Conservation (phyloP, 805 yeast species). For the Yamadazyma endophytica region DNA sequence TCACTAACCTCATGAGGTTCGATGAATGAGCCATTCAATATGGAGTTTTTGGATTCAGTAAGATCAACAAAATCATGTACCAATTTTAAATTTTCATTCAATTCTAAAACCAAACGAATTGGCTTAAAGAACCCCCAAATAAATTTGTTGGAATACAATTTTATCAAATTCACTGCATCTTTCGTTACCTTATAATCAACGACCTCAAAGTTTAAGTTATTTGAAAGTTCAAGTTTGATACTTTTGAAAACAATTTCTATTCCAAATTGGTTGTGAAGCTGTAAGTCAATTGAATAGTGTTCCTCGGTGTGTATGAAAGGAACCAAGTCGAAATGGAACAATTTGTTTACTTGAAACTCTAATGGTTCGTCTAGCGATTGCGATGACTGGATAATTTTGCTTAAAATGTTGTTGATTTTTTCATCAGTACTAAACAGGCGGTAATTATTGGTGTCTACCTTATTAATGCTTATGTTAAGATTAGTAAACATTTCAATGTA, state of each 20-base stretch:
- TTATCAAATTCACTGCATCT: conserved; percentile 3
- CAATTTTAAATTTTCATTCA: conserved; percentile 16
- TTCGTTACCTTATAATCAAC: conserved; percentile 1
- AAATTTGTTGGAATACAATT: conserved; percentile 8
- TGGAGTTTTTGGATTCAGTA: conserved; percentile 5
- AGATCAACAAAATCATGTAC: conserved; percentile 10
- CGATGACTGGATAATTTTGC: conserved; percentile 16
- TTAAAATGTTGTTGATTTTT: conserved; percentile 14
- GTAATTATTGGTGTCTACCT: conserved; percentile 25
- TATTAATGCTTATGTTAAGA: conserved; percentile 13
- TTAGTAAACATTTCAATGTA: conserved; percentile 39
- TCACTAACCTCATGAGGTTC: not conserved
- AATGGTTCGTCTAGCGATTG: conserved; percentile 14
- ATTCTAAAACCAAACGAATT: conserved; percentile 10
- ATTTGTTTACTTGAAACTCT: conserved; percentile 25
- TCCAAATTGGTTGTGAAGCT: conserved; percentile 25
- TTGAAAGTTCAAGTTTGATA: conserved; percentile 17
- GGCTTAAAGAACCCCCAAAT: conserved; percentile 20
- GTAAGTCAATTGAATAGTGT: conserved; percentile 32
- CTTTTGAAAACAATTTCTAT: conserved; percentile 17
- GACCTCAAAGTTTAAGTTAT: conserved; percentile 7
- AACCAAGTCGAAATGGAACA: conserved; percentile 31
- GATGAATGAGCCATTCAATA: conserved; percentile 8
- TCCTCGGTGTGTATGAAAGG: conserved; percentile 35
- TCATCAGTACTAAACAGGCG: conserved; percentile 14